Evolutionary conservation across 225 moss, liverwort and hornwort genomes (phyloP).

Genomic region (Neckera pumila): DNA sequence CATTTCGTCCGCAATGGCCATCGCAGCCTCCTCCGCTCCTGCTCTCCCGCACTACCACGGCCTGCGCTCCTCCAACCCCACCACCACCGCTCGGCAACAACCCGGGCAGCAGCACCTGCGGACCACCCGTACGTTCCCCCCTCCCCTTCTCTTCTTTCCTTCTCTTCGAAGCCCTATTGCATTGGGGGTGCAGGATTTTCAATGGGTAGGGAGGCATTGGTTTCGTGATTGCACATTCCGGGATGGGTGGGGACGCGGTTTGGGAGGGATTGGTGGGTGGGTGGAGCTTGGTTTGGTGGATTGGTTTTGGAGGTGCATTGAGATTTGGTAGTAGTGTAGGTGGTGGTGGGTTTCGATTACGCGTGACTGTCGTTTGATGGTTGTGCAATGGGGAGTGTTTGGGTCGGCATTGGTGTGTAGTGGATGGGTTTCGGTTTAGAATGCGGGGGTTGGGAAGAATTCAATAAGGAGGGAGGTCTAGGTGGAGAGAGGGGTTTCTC

Average conservation of each 20-base stretch:
- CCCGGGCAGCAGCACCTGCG: not conserved
- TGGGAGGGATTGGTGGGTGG: not conserved
- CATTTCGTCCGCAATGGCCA: constrained; percentile 17
- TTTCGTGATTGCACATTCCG: not conserved
- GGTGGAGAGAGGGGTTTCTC: not conserved
- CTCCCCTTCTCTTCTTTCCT: not conserved
- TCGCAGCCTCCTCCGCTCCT: constrained; percentile 2
- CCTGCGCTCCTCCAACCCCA: constrained; percentile 5
- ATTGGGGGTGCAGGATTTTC: not conserved
- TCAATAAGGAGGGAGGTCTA: not conserved
- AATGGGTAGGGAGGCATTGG: not conserved
- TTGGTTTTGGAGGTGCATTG: not conserved
- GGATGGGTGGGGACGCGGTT: too few species aligned
- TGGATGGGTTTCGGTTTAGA: not conserved
- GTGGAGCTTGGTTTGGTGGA: not conserved
- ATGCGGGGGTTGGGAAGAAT: not conserved
- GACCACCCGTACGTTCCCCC: not conserved
- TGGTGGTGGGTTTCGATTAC: not conserved
- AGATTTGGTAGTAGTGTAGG: not conserved
- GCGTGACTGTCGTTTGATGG: not conserved
- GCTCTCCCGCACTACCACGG: constrained; percentile 29
- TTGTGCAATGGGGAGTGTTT: not conserved
- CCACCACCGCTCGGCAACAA: not conserved
- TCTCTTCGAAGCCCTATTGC: not conserved
- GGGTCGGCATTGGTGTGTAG: not conserved